Evolutionary conservation across 805 yeast species (phyloP).

Genomic region (Suhomyces prunicola): DNA sequence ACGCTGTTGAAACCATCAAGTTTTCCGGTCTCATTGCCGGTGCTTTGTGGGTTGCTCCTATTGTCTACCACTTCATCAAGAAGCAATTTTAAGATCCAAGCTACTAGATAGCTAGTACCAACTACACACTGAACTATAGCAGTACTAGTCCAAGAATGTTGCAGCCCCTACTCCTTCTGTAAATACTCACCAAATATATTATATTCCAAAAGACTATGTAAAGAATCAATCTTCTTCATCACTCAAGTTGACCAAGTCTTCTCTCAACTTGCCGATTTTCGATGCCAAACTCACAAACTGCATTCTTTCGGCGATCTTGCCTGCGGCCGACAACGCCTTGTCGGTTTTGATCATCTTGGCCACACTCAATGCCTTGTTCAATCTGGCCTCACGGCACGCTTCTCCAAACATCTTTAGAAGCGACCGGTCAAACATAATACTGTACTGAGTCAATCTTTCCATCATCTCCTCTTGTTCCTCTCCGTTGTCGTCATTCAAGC

Average conservation of each 20-base stretch:
- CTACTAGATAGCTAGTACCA: too few species aligned
- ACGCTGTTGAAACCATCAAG: constrained; percentile 55
- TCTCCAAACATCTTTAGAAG: constrained; percentile 71
- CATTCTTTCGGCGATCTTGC: constrained; percentile 73
- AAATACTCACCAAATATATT: not conserved
- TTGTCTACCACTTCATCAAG: constrained; percentile 51
- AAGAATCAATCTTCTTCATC: constrained; percentile 12
- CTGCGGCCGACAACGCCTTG: constrained; percentile 79
- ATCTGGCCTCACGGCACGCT: constrained; percentile 65
- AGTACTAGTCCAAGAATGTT: too few species aligned
- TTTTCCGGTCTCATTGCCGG: constrained; percentile 63
- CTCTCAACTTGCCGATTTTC: constrained; percentile 37
- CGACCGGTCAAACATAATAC: constrained; percentile 67
- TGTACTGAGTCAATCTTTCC: constrained; percentile 51
- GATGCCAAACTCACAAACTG: constrained; percentile 34
- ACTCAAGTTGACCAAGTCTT: constrained; percentile 24
- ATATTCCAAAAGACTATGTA: not conserved
- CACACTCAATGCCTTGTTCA: constrained; percentile 65
- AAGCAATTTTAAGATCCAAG: constrained; percentile 34
- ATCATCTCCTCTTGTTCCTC: constrained; percentile 37
- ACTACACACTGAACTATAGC: too few species aligned
- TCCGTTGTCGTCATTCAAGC: constrained; percentile 28
- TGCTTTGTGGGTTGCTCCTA: constrained; percentile 59
- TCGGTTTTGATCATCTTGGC: constrained; percentile 70
- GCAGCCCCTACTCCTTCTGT: not conserved